Percentiles rank a stretch among this genome's conserved stretches.
phyloP scores from a whole-genome alignment of 208 protist genomes.

The Trypanosoma theileri region DNA sequence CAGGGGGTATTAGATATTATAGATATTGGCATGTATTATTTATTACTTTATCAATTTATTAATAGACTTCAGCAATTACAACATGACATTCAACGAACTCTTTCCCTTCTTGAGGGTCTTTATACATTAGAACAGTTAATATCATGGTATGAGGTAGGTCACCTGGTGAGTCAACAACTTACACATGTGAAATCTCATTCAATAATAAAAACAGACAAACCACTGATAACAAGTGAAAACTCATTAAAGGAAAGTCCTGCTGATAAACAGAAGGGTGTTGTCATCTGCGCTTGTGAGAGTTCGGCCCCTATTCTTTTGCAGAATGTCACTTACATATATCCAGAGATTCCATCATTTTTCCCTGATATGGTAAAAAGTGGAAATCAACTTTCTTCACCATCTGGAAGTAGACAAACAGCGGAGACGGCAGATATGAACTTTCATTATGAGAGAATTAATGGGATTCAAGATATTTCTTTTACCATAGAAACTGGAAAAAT shows the following conservation, averaged over 20 bases:
- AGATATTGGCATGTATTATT: conserved; percentile 74
- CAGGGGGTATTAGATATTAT: conserved; percentile 49
- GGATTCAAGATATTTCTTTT: conserved; percentile 44
- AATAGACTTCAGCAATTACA: conserved; percentile 40
- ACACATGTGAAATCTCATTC: not conserved
- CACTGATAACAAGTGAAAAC: not conserved
- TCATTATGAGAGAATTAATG: conserved; percentile 5
- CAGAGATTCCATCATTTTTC: conserved; percentile 49
- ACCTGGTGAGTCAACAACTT: conserved; percentile 3
- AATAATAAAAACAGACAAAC: not conserved
- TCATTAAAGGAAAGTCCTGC: not conserved
- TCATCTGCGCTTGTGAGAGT: no score
- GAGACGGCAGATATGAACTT: not conserved
- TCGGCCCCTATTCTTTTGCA: conserved; percentile 32
- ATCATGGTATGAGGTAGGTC: conserved; percentile 59
- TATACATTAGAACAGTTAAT: conserved; percentile 47
- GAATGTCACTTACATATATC: conserved; percentile 54
- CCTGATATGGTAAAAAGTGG: conserved; percentile 10
- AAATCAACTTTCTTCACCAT: not conserved
- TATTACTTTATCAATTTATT: conserved; percentile 67
- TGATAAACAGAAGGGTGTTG: not conserved
- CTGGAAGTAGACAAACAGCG: not conserved
- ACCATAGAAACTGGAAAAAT: conserved; percentile 38
- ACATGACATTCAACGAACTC: conserved; percentile 35
- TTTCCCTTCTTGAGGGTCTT: conserved; percentile 47